Base-by-base conservation (phyloP, 495 filamentous ascomycete genomes). In the Podospora fimiseda region DNA sequence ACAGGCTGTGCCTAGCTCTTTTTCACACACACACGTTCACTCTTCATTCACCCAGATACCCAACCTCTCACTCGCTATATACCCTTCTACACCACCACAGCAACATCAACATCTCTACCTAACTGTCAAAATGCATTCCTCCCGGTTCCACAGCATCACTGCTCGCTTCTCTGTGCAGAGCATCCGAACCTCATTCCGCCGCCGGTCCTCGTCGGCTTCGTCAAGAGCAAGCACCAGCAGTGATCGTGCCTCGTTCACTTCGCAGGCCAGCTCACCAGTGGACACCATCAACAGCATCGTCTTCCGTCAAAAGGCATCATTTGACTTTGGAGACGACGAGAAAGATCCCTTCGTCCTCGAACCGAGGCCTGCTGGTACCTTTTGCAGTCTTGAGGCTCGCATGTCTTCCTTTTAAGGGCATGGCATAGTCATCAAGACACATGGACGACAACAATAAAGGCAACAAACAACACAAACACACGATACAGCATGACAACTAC, bases 381-480 rank as follows among this genome's bases (percentile, higher is more conserved):
- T 78, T 66, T 77, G 73, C 55, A 74, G 78, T 21, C 60, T 80
- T 36, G 78, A 77, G 63, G 78, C 78, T 65, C 63, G 75, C 43
- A 78, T 79, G 72, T 63, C 65, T 41, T 62, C 58, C 8, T 61
- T 73, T 33, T 70, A 53, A 56, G 40, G 22, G 30, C 27, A 43
- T 8, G 15, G 18, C 16, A 7, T 24, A 43, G 42, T 9, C 42
- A 40, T 27, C 38, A 47, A 22, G 22, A 37, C 46, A 21, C 43
- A 48, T n/a, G 38, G n/a, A 38, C 39, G 27, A 6, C 8, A 23
- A 30, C 52, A 39, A 42, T 9, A 3, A 33, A 19, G 33, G 16
- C 4, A 21, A 2, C 30, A 39, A 16, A 51, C 49, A 39, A 37
- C n/a, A n/a, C n/a, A n/a, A n/a, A n/a, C n/a, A n/a, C n/a, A n/a